phyloP scores from a whole-genome alignment of 225 moss, liverwort and hornwort genomes.

The Antitrichia curtipendula region DNA sequence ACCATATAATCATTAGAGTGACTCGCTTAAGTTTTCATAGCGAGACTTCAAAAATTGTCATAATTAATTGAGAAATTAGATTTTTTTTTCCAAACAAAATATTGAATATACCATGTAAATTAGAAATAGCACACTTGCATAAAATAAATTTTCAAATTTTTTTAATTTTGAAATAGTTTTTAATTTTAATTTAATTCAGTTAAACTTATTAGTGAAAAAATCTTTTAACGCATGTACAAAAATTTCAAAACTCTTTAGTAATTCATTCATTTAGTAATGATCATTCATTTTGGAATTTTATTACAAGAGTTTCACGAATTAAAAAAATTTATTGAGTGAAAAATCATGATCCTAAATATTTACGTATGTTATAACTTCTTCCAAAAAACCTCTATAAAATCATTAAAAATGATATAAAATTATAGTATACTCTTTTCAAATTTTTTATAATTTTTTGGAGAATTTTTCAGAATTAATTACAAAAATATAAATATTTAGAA shows the following conservation, averaged over 20 bases:
- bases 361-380: fast-evolving
- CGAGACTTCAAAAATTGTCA: too few relatives aligned
- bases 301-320: fast-evolving
- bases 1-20: too few relatives aligned
- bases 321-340: not conserved
- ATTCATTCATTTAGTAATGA: not conserved
- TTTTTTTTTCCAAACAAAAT: too few relatives aligned
- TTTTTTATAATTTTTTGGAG: not conserved
- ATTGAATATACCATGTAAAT: fast-evolving
- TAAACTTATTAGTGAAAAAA: not conserved
- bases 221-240: fast-evolving
- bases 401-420: not conserved
- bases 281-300: not conserved
- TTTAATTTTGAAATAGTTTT: not conserved
- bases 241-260: not conserved
- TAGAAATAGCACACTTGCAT: not conserved
- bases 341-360: fast-evolving
- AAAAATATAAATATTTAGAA: not conserved
- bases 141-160: too few relatives aligned
- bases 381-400: not conserved
- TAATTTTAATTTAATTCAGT: not conserved
- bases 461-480: too few relatives aligned
- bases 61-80: too few relatives aligned
- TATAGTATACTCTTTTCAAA: fast-evolving
- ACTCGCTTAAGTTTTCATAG: not conserved